Percentiles rank a stretch among this genome's conserved stretches.
Evolutionary conservation across 495 filamentous ascomycete genomes (phyloP).

Genomic region (Pyrenopolyporus hunteri): DNA sequence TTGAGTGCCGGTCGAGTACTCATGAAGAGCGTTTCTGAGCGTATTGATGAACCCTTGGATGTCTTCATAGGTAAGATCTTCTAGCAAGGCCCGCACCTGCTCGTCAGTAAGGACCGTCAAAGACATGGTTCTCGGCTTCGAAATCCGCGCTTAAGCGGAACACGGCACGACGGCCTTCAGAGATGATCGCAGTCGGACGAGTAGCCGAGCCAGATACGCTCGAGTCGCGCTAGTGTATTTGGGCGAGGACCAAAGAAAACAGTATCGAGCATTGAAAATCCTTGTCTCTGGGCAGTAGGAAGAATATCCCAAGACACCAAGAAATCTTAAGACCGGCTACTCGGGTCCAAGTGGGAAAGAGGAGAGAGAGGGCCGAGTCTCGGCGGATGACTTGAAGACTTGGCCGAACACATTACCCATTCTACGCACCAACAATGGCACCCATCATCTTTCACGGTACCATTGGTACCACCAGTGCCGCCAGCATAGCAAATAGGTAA

Average conservation of each 20-base stretch:
- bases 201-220: too few relatives aligned
- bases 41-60: constrained; percentile 66
- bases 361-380: constrained; percentile 8
- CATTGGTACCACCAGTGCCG: too few relatives aligned
- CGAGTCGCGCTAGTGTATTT: too few relatives aligned
- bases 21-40: constrained; percentile 78
- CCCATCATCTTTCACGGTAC: constrained; percentile 4
- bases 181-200: too few relatives aligned
- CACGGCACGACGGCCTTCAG: not conserved
- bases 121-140: constrained; percentile 60
- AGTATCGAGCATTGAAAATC: too few relatives aligned
- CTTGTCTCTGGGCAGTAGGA: not conserved
- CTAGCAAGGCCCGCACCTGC: constrained; percentile 72
- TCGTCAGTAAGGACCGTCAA: constrained; percentile 76
- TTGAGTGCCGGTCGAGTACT: constrained; percentile 76
- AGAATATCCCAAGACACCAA: constrained; percentile 5
- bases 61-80: constrained; percentile 71
- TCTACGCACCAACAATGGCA: constrained; percentile 7
- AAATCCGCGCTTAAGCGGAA: constrained; percentile 4
- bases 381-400: constrained; percentile 11
- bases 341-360: constrained; percentile 4
- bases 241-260: too few relatives aligned
- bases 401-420: constrained; percentile 23
- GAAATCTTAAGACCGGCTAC: constrained; percentile 8
- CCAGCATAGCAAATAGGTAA: too few relatives aligned